Base-by-base conservation (phyloP, 768 basidiomycete genomes). In the Galerina sulciceps region DNA sequence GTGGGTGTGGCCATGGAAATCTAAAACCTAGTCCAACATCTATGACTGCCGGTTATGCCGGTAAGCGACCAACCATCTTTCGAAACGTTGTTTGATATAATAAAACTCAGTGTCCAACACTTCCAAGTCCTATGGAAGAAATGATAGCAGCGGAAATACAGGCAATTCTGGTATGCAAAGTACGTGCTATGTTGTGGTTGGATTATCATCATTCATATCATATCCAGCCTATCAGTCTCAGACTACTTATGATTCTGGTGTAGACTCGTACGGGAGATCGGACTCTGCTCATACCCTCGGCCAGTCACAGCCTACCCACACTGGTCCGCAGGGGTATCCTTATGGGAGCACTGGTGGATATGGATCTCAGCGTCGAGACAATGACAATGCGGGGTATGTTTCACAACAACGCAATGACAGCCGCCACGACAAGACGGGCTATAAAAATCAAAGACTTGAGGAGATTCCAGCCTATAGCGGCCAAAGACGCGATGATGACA, bases 1-100 rank as follows among this genome's bases (percentile, higher is more conserved):
- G 73, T n/a, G 73, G 73, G 1, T 69, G 68, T 46, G 69, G 70
- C 34, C 70, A 75, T 59, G 71, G 71, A 34, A 37, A 55, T 37
- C 8, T 8, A 8, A 56, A 51, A 15, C 58, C 60, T 3, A 60
- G 45, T 22, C 47, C 41, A 13, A 57, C 50, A 44, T 26, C 41
- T 13, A 26, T 46, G 4, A 37, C 18, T 37, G 44, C 35, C 23
- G 45, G 55, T 11, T 53, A 58, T 45, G 36, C 49, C 22, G 49
- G 55, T 56, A 26, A 48, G 55, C 26, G 11, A 8, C 20, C 15
- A 5, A 45, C 35, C 43, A 13, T 15, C 3, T 36, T 42, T 18
- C 45, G 43, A 22, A 22, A 17, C 17, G 10, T n/a, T n/a, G 10
- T 13, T 26, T 15, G 23, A 40, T 14, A 17, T 4, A 53, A 15